Evolutionary conservation across 768 basidiomycete genomes (phyloP).

Genomic region (Lentinula detonsa): DNA sequence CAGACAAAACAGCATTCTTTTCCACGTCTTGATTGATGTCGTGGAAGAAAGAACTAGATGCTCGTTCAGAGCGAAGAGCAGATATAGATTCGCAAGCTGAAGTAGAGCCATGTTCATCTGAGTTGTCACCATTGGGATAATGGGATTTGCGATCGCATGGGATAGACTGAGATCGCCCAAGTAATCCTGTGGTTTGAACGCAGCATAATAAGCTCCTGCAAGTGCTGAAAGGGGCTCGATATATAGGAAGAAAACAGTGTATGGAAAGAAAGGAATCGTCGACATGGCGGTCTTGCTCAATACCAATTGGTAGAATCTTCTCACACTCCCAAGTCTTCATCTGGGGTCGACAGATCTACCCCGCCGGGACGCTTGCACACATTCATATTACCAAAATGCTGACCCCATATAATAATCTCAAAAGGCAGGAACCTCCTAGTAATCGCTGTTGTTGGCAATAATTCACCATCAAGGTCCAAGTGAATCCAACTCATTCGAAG

Average conservation of each 20-base stretch:
- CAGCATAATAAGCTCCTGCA: slow-evolving; percentile 43
- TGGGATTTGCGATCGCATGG: not conserved
- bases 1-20: slow-evolving; percentile 33
- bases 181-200: slow-evolving; percentile 30
- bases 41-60: slow-evolving; percentile 42
- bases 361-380: no score
- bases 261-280: slow-evolving; percentile 20
- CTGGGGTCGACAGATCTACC: no score
- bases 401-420: no score
- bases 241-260: slow-evolving; percentile 43
- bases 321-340: no score
- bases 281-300: not conserved
- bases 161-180: slow-evolving; percentile 27
- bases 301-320: not conserved
- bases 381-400: no score
- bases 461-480: no score
- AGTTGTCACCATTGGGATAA: not conserved
- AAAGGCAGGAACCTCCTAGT: no score
- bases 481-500: no score
- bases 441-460: no score
- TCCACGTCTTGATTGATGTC: slow-evolving; percentile 33
- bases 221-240: slow-evolving; percentile 47
- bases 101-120: slow-evolving; percentile 34
- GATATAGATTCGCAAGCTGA: slow-evolving; percentile 45
- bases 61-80: slow-evolving; percentile 46